phyloP scores from a whole-genome alignment of 2,329 filamentous ascomycete genomes.

The Davidsoniella virescens region DNA sequence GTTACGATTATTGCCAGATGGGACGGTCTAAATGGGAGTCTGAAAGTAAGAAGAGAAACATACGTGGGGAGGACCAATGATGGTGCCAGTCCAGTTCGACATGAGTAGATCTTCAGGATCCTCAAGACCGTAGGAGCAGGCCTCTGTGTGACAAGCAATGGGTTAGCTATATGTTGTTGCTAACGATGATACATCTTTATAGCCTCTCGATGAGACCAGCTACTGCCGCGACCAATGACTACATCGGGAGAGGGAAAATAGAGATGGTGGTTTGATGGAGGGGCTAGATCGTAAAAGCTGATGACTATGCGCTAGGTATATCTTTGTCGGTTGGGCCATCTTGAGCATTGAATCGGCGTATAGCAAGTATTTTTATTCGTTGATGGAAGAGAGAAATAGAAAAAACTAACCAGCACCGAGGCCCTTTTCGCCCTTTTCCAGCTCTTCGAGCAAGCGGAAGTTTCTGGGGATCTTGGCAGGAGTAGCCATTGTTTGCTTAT shows the following conservation, averaged over 20 bases:
- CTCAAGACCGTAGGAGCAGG: conserved; percentile 90
- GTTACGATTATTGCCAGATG: background rate
- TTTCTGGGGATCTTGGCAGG: conserved; percentile 68
- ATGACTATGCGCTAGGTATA: too few relatives aligned
- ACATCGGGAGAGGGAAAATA: too few relatives aligned
- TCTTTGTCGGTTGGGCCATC: too few relatives aligned
- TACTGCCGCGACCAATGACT: too few relatives aligned
- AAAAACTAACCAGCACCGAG: conserved; percentile 58
- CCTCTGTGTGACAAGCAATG: conserved; percentile 42
- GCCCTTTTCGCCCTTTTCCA: conserved; percentile 98
- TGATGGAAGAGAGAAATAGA: background rate
- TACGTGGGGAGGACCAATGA: conserved; percentile 90
- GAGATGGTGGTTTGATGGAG: too few relatives aligned
- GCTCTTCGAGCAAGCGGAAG: conserved; percentile 89
- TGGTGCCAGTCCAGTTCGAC: conserved; percentile 98
- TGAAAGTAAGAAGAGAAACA: conserved; percentile 22
- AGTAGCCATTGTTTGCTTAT: conserved; percentile 18
- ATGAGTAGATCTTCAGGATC: conserved; percentile 90
- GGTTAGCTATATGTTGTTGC: background rate
- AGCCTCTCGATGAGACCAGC: too few relatives aligned
- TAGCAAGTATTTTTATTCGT: background rate
- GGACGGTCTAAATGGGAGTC: background rate
- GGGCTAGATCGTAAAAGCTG: too few relatives aligned
- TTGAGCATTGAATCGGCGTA: background rate
- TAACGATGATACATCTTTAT: too few relatives aligned